phyloP scores from a whole-genome alignment of 331 rosid species.

The Erythrophleum ivorense region DNA sequence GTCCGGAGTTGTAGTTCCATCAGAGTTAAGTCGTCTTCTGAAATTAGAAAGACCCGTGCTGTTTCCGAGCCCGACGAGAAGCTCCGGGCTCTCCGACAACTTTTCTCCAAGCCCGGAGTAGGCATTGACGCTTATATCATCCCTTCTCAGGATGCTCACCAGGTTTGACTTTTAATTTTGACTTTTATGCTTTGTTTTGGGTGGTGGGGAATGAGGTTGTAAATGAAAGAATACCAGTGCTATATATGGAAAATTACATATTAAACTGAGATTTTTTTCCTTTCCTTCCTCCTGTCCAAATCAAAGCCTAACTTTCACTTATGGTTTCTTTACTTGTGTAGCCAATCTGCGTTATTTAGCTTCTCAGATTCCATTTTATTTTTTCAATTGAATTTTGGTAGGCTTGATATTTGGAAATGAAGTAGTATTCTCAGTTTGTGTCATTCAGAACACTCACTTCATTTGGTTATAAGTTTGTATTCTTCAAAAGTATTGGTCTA shows the following conservation, averaged over 20 bases:
- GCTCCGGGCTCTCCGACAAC: conserved; percentile 70
- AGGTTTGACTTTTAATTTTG: conserved; percentile 51
- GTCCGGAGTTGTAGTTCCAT: conserved; percentile 67
- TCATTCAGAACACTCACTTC: neutral
- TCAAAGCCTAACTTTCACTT: neutral
- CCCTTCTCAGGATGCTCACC: conserved; percentile 98
- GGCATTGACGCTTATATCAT: conserved; percentile 84
- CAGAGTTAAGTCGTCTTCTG: conserved; percentile 76
- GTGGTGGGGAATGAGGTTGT: neutral
- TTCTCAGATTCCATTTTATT: neutral
- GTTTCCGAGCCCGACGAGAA: conserved; percentile 57
- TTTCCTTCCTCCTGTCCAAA: neutral
- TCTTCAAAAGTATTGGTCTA: neutral
- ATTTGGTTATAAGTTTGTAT: neutral
- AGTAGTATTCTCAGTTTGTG: neutral
- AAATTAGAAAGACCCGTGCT: conserved; percentile 46
- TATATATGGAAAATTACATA: neutral
- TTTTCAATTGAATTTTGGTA: neutral
- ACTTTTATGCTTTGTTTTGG: neutral
- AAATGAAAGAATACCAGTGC: neutral
- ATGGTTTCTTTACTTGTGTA: neutral
- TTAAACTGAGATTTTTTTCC: neutral
- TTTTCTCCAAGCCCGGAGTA: conserved; percentile 69
- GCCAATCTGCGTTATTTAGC: neutral
- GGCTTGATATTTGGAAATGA: conserved; percentile 1